Conservation (phyloP, 2,329 filamentous ascomycete genomes). For the Daldinia sp. region DNA sequence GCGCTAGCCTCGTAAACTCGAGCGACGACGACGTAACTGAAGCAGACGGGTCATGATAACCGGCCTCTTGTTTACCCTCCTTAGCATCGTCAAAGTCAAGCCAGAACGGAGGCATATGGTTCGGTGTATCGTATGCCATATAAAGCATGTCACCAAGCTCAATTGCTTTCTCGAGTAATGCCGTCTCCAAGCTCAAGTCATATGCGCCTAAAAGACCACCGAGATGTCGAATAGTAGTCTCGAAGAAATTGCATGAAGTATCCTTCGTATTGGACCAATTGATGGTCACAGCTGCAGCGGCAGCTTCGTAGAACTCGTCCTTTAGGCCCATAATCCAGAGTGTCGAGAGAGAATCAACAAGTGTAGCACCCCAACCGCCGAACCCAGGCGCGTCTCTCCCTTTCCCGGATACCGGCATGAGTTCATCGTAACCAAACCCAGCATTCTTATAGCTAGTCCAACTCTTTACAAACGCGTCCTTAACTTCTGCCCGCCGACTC, state of each 20-base stretch:
- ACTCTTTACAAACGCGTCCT: conserved; percentile 57
- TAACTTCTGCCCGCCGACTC: conserved; percentile 55
- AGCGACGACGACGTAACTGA: conserved; percentile 71
- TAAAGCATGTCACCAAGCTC: conserved; percentile 63
- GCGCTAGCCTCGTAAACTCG: conserved; percentile 77
- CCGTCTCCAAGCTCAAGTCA: conserved; percentile 58
- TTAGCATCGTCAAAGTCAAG: conserved; percentile 63
- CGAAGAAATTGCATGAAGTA: conserved; percentile 58
- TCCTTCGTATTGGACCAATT: conserved; percentile 61
- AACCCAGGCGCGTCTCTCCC: conserved; percentile 47
- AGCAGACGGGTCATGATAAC: conserved; percentile 54
- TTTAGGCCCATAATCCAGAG: conserved; percentile 71
- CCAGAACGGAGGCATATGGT: conserved; percentile 66
- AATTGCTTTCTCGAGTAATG: conserved; percentile 58
- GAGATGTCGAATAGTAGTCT: conserved; percentile 62
- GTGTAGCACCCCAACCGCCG: conserved; percentile 63
- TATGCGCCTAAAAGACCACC: conserved; percentile 61
- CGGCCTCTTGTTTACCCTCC: conserved; percentile 52
- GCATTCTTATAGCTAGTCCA: conserved; percentile 63
- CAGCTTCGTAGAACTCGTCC: conserved; percentile 67
- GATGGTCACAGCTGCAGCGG: conserved; percentile 61
- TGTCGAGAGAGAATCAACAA: conserved; percentile 71
- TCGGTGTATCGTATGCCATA: conserved; percentile 62
- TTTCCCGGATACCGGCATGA: conserved; percentile 48
- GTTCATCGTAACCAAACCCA: conserved; percentile 48